phyloP scores from a whole-genome alignment of 805 yeast species.

The Zygosaccharomyces kombuchaensis region DNA sequence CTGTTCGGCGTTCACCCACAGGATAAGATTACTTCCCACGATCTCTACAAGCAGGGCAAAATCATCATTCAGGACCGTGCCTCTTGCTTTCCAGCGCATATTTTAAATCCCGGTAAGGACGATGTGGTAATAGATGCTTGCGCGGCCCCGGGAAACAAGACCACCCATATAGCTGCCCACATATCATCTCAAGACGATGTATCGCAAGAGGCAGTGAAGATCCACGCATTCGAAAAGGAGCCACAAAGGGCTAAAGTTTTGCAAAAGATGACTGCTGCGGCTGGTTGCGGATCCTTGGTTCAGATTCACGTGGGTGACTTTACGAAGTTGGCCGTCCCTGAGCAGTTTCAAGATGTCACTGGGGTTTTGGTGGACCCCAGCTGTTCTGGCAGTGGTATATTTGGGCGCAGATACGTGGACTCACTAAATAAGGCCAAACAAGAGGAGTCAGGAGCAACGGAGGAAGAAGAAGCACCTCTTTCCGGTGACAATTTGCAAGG shows the following conservation, averaged over 20 bases:
- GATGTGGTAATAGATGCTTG: conserved; percentile 82
- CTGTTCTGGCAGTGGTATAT: conserved; percentile 96
- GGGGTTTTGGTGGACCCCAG: conserved; percentile 94
- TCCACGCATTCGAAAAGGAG: conserved; percentile 88
- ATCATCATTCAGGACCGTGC: conserved; percentile 94
- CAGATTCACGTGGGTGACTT: conserved; percentile 51
- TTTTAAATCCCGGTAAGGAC: conserved; percentile 58
- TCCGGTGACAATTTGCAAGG: conserved; percentile 41
- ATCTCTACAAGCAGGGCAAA: conserved; percentile 67
- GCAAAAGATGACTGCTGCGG: conserved; percentile 71
- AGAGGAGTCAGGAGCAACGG: conserved; percentile 31
- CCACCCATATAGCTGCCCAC: conserved; percentile 79
- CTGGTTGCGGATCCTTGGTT: conserved; percentile 51
- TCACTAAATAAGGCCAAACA: conserved; percentile 31
- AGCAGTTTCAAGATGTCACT: conserved; percentile 58
- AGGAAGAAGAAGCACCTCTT: conserved; percentile 44
- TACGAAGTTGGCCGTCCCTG: conserved; percentile 40
- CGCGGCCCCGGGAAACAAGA: conserved; percentile 98
- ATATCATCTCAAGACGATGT: conserved; percentile 15
- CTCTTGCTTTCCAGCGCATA: conserved; percentile 92
- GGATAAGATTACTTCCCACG: conserved; percentile 63
- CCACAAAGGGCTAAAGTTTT: conserved; percentile 63
- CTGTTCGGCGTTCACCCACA: conserved; percentile 79
- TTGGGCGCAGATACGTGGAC: conserved; percentile 75
- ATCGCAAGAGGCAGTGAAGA: conserved; percentile 36